phyloP scores from a whole-genome alignment of 176 grass and related monocot genomes.

The Eragrostis curvula region DNA sequence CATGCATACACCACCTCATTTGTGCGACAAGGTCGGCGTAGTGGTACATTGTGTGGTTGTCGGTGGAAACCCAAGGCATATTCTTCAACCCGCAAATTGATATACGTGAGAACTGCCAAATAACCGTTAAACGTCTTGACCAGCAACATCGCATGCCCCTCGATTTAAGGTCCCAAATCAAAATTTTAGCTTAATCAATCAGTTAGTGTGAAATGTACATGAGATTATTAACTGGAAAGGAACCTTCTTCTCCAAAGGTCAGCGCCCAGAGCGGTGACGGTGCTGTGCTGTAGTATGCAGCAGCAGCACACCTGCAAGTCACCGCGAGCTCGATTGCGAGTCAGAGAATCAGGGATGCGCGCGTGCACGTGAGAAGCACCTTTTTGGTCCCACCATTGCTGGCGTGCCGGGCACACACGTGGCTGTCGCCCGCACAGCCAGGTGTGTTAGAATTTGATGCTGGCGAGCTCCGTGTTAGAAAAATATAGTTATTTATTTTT shows the following conservation, averaged over 20 bases:
- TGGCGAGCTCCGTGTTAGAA: too few species aligned
- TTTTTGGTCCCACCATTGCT: neutral
- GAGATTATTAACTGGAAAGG: neutral
- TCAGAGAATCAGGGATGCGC: neutral
- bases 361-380: neutral
- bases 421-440: neutral
- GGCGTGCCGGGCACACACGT: neutral
- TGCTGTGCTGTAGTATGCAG: neutral
- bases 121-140: neutral
- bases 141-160: neutral
- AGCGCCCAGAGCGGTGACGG: neutral
- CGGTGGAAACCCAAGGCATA: neutral
- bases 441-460: neutral
- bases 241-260: constrained; percentile 28
- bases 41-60: neutral
- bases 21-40: too few species aligned
- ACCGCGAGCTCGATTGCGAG: neutral
- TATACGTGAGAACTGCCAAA: neutral
- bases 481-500: too few species aligned
- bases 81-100: neutral
- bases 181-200: neutral
- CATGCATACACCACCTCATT: neutral
- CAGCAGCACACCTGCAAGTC: neutral
- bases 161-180: neutral
- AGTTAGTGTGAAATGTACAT: neutral